Conservation (phyloP, 768 basidiomycete genomes). For the Leccinum rimulosum region DNA sequence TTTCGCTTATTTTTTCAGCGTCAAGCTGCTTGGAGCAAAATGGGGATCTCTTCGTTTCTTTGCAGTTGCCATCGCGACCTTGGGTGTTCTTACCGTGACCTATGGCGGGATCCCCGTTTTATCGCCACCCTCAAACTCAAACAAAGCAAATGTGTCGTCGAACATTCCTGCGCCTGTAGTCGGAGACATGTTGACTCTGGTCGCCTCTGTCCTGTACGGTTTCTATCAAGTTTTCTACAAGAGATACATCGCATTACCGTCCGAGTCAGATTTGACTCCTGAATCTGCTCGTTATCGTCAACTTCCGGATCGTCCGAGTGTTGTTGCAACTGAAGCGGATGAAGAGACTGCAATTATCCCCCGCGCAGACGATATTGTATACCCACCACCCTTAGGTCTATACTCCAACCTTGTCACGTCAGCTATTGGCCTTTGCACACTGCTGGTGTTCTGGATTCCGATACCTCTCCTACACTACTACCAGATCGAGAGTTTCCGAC, state of each 20-base stretch:
- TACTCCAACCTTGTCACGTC: conserved; percentile 82
- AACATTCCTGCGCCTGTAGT: conserved; percentile 52
- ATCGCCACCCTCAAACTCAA: conserved; percentile 18
- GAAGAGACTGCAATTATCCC: conserved; percentile 18
- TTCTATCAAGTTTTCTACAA: conserved; percentile 87
- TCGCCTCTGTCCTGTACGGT: conserved; percentile 70
- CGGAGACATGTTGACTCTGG: conserved; percentile 72
- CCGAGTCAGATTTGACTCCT: conserved; percentile 51
- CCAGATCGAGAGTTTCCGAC: conserved; percentile 62
- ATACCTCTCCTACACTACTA: conserved; percentile 70
- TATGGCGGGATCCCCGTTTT: conserved; percentile 62
- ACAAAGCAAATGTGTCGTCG: conserved; percentile 1
- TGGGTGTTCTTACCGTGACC: conserved; percentile 77
- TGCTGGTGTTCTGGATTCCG: conserved; percentile 74
- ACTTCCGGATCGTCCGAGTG: conserved; percentile 40
- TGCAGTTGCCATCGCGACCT: conserved; percentile 77
- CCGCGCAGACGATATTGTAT: conserved; percentile 35
- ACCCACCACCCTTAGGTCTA: conserved; percentile 77
- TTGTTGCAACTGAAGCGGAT: conserved; percentile 20
- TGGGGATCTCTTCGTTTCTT: conserved; percentile 64
- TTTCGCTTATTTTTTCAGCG: conserved; percentile 86
- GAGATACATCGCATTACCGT: conserved; percentile 67
- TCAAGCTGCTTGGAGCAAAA: conserved; percentile 59
- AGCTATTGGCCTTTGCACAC: conserved; percentile 74
- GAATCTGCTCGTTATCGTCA: conserved; percentile 43